Evolutionary conservation across 75 land plant species (phyloP).

Genomic region (Cryptomeria japonica): DNA sequence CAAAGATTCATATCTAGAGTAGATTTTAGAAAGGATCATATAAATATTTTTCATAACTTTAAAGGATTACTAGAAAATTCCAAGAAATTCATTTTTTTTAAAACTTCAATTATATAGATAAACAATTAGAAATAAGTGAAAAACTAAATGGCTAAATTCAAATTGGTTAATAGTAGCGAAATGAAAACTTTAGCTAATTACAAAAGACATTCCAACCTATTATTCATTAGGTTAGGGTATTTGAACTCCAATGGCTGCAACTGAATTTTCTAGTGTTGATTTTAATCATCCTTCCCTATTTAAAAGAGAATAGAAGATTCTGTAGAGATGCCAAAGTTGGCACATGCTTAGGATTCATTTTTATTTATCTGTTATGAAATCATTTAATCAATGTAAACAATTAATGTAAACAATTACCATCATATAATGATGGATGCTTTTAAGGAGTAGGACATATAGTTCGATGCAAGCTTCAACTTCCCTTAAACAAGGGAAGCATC

Average conservation of each 20-base stretch:
- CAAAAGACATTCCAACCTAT: neutral
- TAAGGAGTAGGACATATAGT: conserved; percentile 66
- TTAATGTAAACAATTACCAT: conserved; percentile 15
- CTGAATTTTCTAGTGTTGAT: conserved; percentile 69
- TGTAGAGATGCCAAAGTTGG: conserved; percentile 21
- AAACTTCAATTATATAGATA: neutral
- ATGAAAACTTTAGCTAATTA: neutral
- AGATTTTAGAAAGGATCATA: too few relatives aligned
- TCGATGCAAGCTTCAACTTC: conserved; percentile 57
- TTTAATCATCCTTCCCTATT: conserved; percentile 82
- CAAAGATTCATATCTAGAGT: too few relatives aligned
- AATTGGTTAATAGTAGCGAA: neutral
- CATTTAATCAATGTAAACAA: neutral
- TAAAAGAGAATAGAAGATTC: conserved; percentile 68
- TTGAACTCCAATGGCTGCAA: conserved; percentile 86
- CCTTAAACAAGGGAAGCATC: conserved; percentile 28
- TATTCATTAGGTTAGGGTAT: conserved; percentile 53
- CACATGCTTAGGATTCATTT: neutral
- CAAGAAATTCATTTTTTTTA: neutral
- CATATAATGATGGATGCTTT: conserved; percentile 85
- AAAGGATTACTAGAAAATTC: neutral
- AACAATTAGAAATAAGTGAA: neutral
- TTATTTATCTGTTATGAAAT: neutral
- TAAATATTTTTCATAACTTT: too few relatives aligned
- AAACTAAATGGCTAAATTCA: neutral